Evolutionary conservation across 2,329 filamentous ascomycete genomes (phyloP).

Genomic region (Bipolaris gigantea): DNA sequence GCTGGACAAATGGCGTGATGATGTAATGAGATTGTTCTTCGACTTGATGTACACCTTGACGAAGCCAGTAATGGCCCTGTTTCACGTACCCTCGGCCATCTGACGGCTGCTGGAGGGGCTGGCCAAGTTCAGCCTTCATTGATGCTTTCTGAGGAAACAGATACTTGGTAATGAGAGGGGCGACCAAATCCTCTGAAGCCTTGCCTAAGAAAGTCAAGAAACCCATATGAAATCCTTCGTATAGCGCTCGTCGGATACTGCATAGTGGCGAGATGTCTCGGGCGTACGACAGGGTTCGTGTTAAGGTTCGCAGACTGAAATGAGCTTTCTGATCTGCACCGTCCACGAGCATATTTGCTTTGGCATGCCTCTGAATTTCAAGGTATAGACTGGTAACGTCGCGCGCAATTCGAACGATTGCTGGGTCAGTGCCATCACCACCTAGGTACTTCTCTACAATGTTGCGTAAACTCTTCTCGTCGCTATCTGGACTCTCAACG

Average conservation of each 20-base stretch:
- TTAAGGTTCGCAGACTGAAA: conserved; percentile 93
- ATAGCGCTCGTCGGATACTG: conserved; percentile 80
- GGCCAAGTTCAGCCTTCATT: conserved; percentile 71
- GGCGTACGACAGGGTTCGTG: conserved; percentile 85
- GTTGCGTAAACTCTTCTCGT: conserved; percentile 80
- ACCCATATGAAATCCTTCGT: conserved; percentile 97
- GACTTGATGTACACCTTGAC: conserved; percentile 68
- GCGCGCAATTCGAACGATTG: conserved; percentile 68
- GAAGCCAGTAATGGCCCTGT: conserved; percentile 90
- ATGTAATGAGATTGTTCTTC: conserved; percentile 88
- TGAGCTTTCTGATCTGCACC: conserved; percentile 95
- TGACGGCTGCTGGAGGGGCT: conserved; percentile 73
- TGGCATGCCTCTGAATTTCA: conserved; percentile 78
- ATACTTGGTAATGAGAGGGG: conserved; percentile 78
- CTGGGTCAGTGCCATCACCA: conserved; percentile 65
- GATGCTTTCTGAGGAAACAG: conserved; percentile 73
- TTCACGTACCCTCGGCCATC: conserved; percentile 79
- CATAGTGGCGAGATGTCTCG: conserved; percentile 82
- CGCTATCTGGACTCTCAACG: conserved; percentile 84
- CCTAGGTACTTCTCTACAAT: conserved; percentile 90
- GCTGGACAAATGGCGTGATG: conserved; percentile 90
- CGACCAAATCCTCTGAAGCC: conserved; percentile 76
- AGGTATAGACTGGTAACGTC: conserved; percentile 88
- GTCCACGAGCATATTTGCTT: conserved; percentile 84
- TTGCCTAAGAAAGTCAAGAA: conserved; percentile 87